Evolutionary conservation across 192 early-diverging fungal species (phyloP).

Genomic region (Entophlyctis luteolus): DNA sequence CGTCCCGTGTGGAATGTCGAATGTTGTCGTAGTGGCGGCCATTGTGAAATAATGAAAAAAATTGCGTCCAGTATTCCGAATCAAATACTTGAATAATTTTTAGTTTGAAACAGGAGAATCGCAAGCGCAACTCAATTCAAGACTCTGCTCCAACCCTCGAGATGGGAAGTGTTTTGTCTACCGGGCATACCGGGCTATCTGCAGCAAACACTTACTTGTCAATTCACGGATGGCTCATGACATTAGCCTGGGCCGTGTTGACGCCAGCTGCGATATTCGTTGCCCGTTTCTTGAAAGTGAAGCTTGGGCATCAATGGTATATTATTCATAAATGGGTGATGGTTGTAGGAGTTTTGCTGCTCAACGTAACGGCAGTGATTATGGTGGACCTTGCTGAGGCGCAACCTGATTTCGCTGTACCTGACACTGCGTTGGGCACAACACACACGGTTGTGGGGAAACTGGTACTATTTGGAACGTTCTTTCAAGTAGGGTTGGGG

Average conservation of each 20-base stretch:
- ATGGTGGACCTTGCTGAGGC: too few species aligned
- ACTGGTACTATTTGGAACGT: neutral
- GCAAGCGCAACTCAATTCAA: too few species aligned
- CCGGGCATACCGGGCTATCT: too few species aligned
- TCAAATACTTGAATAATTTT: neutral
- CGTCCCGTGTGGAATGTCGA: neutral
- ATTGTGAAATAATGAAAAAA: neutral
- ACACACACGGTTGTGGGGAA: constrained; percentile 11
- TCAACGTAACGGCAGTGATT: neutral
- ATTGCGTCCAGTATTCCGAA: neutral
- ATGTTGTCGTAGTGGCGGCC: neutral
- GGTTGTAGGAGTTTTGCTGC: constrained; percentile 14
- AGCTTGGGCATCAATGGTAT: constrained; percentile 35
- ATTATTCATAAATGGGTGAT: constrained; percentile 33
- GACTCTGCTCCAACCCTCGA: too few species aligned
- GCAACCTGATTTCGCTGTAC: too few species aligned
- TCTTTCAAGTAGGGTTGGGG: constrained; percentile 32
- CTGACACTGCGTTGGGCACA: too few species aligned
- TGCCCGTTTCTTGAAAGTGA: constrained; percentile 42
- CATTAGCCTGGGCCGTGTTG: constrained; percentile 41
- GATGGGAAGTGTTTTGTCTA: too few species aligned
- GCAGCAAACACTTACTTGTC: neutral
- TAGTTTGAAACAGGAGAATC: neutral
- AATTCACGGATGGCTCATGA: constrained; percentile 48
- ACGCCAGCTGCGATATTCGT: constrained; percentile 39